Evolutionary conservation across 1,284 basidiomycete species (phyloP).

Genomic region (Moniliella sp.): DNA sequence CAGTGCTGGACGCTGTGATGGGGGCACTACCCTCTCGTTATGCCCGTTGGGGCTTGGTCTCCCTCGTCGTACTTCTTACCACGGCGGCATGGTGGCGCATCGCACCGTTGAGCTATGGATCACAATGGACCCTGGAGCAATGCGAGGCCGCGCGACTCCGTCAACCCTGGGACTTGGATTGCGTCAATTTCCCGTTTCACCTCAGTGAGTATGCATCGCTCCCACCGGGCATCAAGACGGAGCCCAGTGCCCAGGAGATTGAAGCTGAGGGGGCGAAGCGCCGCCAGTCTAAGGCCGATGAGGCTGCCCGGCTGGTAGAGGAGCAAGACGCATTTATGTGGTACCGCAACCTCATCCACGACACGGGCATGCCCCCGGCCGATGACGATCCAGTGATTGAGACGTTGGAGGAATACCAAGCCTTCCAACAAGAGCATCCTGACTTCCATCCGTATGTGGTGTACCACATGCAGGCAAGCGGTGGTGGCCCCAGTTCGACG

Average conservation of each 20-base stretch:
- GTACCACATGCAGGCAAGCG: too few species aligned
- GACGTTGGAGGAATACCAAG: too few species aligned
- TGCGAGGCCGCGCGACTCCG: slow-evolving; percentile 64
- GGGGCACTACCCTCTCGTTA: slow-evolving; percentile 54
- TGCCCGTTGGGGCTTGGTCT: slow-evolving; percentile 56
- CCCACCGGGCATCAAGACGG: slow-evolving; percentile 11
- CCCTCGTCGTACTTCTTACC: slow-evolving; percentile 49
- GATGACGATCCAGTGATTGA: too few species aligned
- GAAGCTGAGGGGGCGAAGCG: background rate
- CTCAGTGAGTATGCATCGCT: slow-evolving; percentile 9
- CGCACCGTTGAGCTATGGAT: slow-evolving; percentile 65
- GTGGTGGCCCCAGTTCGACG: too few species aligned
- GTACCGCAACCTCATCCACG: too few species aligned
- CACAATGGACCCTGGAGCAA: slow-evolving; percentile 58
- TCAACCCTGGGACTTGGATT: slow-evolving; percentile 85
- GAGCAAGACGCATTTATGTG: background rate
- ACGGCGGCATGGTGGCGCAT: slow-evolving; percentile 60
- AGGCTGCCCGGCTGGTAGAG: background rate
- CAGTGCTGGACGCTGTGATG: slow-evolving; percentile 65
- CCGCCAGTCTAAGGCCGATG: too few species aligned
- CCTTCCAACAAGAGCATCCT: too few species aligned
- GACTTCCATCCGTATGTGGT: too few species aligned
- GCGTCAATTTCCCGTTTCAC: slow-evolving; percentile 38
- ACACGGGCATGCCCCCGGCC: too few species aligned
- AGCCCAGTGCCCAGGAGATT: background rate